Evolutionary conservation across 139 green algal genomes (phyloP).

Genomic region (Pedinophyceae sp.): DNA sequence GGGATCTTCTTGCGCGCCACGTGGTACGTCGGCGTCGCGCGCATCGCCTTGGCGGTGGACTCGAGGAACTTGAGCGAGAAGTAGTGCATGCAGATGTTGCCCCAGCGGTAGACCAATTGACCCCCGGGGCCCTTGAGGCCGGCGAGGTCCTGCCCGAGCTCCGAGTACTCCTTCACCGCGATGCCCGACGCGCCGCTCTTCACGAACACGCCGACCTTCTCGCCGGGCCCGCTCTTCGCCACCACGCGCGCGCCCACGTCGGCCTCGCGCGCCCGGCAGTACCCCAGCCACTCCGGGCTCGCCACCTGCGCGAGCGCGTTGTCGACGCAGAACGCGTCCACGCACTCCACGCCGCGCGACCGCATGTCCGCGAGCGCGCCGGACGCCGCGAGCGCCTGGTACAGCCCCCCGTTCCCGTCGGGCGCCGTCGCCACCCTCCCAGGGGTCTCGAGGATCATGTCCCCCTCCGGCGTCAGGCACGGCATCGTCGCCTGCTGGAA

Average conservation of each 20-base stretch:
- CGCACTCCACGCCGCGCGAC: slow-evolving; percentile 41
- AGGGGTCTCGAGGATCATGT: slow-evolving; percentile 55
- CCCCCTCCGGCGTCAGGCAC: slow-evolving; percentile 57
- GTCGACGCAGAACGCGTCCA: slow-evolving; percentile 80
- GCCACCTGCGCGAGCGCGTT: slow-evolving; percentile 62
- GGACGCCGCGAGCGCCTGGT: slow-evolving; percentile 45
- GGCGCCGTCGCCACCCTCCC: slow-evolving; percentile 51
- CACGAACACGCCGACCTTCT: slow-evolving; percentile 74
- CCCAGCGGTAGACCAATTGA: slow-evolving; percentile 64
- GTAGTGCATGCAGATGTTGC: slow-evolving; percentile 95
- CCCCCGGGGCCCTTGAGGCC: slow-evolving; percentile 6
- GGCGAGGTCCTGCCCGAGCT: neutral
- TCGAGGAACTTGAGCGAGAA: slow-evolving; percentile 63
- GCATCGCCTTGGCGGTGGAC: slow-evolving; percentile 11
- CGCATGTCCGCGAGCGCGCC: slow-evolving; percentile 49
- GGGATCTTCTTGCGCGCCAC: slow-evolving; percentile 78
- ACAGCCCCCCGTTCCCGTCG: slow-evolving; percentile 93
- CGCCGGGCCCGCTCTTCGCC: slow-evolving; percentile 51
- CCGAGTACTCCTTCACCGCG: slow-evolving; percentile 76
- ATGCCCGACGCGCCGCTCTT: slow-evolving; percentile 9
- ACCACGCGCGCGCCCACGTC: slow-evolving; percentile 45
- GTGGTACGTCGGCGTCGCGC: slow-evolving; percentile 77
- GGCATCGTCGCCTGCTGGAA: slow-evolving; percentile 84
- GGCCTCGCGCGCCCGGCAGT: slow-evolving; percentile 28
- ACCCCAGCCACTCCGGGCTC: slow-evolving; percentile 68